Base-by-base conservation (phyloP, 225 moss, liverwort and hornwort species). In the Thuidium tamariscinum region DNA sequence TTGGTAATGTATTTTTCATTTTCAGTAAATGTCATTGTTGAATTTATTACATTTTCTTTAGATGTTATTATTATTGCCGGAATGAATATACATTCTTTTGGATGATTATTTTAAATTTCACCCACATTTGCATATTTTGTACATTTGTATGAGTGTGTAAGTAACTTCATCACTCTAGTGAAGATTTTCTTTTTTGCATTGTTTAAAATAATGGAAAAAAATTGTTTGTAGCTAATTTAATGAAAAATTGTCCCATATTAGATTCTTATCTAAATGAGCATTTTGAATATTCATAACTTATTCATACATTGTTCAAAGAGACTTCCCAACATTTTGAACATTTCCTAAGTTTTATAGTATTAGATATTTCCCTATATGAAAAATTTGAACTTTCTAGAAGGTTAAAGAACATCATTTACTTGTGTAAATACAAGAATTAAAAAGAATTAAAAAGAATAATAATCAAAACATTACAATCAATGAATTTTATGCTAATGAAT, bases 1-100 rank as follows among this genome's bases (percentile, higher is more conserved):
- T 7, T 7, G 18, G 30, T 4, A 11, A 30, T 72, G 18, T 4
- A 4, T 32, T 19, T 44, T 22, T 18, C n/a, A 51, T 52, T 74
- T 51, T 74, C 13, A 51, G 8, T 51, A 2, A 10, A 34, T 48
- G 11, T 19, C 30, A 73, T 48, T 0, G 7, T 72, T 32, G 10
- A 48, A 73, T 32, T n/a, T 46, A 48, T 12, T 30, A 48, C 6
- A 30, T 30, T 7, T 32, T 73, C 7, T 12, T 49, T 1, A 3
- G 2, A 51, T 21, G 7, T 13, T 13, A 13, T 51, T 0, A 0
- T 13, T 48, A 32, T 73, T 7, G 7, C 3, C 2, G 19, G 2
- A 11, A 73, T 48, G 48, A 46, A 73, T 49, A 29, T 30, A 11
- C 19, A 32, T 1, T 32, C 11, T 0, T 73, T 32, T 20, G 4